Percentiles rank a stretch among this genome's conserved stretches.
phyloP scores from a whole-genome alignment of 192 early-diverging fungal species.

The Haplosporangium gracile region DNA sequence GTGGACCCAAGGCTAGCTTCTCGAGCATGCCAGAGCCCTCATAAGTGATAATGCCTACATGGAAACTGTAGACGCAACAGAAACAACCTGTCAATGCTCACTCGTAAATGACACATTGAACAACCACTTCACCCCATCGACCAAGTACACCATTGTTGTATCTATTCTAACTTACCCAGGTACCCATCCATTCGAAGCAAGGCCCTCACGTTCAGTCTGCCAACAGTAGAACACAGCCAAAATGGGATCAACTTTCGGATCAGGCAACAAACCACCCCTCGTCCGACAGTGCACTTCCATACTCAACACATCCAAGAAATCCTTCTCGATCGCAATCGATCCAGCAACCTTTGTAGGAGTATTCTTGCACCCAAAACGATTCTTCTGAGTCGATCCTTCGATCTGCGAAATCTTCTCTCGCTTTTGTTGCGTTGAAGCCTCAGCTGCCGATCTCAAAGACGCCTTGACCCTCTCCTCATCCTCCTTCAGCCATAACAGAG shows the following conservation, averaged over 20 bases:
- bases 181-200: conserved; percentile 62
- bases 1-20: conserved; percentile 46
- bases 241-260: conserved; percentile 77
- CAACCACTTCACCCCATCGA: too few relatives aligned
- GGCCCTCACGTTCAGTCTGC: conserved; percentile 61
- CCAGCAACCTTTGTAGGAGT: conserved; percentile 63
- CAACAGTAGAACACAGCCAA: conserved; percentile 77
- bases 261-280: conserved; percentile 67
- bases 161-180: conserved; percentile 46
- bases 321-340: conserved; percentile 54
- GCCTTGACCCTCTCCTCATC: conserved; percentile 40
- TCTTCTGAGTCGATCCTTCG: conserved; percentile 74
- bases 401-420: conserved; percentile 54
- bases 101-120: background rate
- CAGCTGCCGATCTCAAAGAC: conserved; percentile 16
- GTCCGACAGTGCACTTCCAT: conserved; percentile 74
- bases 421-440: conserved; percentile 35
- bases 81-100: background rate
- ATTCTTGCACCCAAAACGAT: conserved; percentile 76
- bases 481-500: conserved; percentile 58
- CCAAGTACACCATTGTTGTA: background rate
- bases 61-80: conserved; percentile 41
- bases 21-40: conserved; percentile 26
- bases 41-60: conserved; percentile 68
- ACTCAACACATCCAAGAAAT: conserved; percentile 69